Base-by-base conservation (phyloP, 331 rosid species). In the Phaseolus coccineus region DNA sequence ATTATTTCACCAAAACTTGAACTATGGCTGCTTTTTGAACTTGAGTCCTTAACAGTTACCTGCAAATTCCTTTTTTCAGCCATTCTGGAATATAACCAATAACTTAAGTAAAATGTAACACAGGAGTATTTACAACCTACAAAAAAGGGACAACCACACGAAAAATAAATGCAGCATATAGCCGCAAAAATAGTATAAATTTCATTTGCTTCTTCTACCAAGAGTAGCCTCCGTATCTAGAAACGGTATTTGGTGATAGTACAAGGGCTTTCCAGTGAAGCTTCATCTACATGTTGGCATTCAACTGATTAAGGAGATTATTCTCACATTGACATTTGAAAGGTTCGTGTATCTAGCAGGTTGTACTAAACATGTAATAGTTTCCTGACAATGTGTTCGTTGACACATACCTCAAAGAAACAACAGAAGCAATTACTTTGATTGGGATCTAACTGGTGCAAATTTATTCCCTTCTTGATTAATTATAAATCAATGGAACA, bases 1-100 rank as follows among this genome's bases (percentile, higher is more conserved):
- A 77, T 86, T 61, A 83, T 88, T 79, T 88, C 96, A 19, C 84
- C 82, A 46, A 70, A 85, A 80, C 81, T 80, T 57, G 69, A 42
- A 80, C 85, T 61, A 22, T 31, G 47, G 13, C 47, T 31, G 81
- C 89, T 85, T 48, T 78, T 39, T 0, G 83, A 50, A 76, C 62
- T 16, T 10, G 81, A 69, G 73, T 85, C 91, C 30, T 74, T 8
- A 14, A 51, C 75, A 59, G 15, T 59, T 71, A 69, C 86, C 96
- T 91, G 92, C 69, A 73, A 84, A 78, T 79, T 76, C 63, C n/a
- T 6, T 15, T 63, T 80, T 77, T 80, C 75, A 85, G 76, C 19
- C 55, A 71, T 70, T 76, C 42, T 14, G 56, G 64, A 77, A 83
- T 66, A 53, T 55, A 66, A 55, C 71, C 46, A 28, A 83, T 22